phyloP scores from a whole-genome alignment of 139 green algal genomes.

The Chlamydomonas eustigma region DNA sequence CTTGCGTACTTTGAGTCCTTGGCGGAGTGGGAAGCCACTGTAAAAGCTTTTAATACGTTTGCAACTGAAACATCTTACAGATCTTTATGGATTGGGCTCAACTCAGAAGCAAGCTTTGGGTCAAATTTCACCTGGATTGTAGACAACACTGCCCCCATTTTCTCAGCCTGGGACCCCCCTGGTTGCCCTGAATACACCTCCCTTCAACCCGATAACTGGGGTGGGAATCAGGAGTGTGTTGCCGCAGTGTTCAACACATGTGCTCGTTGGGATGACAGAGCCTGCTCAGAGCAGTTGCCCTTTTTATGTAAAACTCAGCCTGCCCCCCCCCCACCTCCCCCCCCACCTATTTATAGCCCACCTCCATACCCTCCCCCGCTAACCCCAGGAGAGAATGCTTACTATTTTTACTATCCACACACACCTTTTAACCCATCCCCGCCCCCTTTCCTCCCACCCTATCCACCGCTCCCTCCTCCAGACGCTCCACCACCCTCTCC shows the following conservation, averaged over 20 bases:
- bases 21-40: background rate
- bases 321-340: background rate
- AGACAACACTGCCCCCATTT: background rate
- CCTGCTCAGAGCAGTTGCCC: background rate
- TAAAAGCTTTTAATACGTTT: background rate
- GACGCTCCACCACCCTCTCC: background rate
- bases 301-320: background rate
- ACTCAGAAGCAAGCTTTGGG: background rate
- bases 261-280: background rate
- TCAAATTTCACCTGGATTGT: background rate
- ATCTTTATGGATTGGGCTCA: background rate
- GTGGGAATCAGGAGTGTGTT: background rate
- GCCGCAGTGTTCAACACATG: background rate
- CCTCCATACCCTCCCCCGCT: background rate
- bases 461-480: background rate
- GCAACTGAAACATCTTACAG: background rate
- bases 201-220: background rate
- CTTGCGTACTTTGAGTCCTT: background rate
- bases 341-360: background rate
- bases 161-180: conserved; percentile 1
- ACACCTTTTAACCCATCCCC: background rate
- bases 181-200: background rate
- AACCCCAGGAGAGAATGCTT: background rate
- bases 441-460: background rate
- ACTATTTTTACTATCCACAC: background rate